Conservation (phyloP, 305 asterid genomes). For the Withania somnifera region DNA sequence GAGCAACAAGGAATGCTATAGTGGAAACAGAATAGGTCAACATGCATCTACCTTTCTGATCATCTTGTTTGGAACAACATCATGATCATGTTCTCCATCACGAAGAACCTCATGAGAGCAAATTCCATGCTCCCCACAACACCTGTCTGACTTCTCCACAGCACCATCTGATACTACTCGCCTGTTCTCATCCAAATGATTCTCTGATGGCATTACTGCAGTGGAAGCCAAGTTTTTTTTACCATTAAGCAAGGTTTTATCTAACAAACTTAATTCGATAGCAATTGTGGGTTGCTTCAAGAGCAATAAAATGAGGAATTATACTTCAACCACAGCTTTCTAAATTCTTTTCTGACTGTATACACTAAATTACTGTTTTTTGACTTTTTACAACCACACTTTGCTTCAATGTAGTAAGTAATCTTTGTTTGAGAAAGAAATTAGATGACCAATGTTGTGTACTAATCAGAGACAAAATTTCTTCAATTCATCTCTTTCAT, state of each 20-base stretch:
- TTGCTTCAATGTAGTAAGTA: neutral
- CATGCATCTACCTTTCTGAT: conserved; percentile 48
- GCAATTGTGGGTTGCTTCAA: neutral
- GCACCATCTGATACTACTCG: conserved; percentile 24
- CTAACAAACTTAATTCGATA: neutral
- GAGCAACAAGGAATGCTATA: neutral
- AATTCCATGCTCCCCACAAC: conserved; percentile 77
- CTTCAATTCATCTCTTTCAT: neutral
- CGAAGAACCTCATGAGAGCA: conserved; percentile 80
- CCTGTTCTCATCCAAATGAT: conserved; percentile 20
- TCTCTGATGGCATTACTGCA: conserved; percentile 37
- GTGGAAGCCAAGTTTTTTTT: conserved; percentile 2
- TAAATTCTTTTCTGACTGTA: neutral
- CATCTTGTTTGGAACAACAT: conserved; percentile 41
- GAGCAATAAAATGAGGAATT: neutral
- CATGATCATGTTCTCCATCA: conserved; percentile 48
- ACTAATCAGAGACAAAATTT: neutral
- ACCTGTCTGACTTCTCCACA: conserved; percentile 42
- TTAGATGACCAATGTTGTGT: neutral
- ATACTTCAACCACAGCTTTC: neutral
- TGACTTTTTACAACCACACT: neutral
- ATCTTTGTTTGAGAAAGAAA: neutral
- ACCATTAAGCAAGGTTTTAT: neutral
- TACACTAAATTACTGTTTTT: neutral
- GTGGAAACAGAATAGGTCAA: neutral